Base-by-base conservation (phyloP, 306 rosid species). In the Casuarina equisetifolia region DNA sequence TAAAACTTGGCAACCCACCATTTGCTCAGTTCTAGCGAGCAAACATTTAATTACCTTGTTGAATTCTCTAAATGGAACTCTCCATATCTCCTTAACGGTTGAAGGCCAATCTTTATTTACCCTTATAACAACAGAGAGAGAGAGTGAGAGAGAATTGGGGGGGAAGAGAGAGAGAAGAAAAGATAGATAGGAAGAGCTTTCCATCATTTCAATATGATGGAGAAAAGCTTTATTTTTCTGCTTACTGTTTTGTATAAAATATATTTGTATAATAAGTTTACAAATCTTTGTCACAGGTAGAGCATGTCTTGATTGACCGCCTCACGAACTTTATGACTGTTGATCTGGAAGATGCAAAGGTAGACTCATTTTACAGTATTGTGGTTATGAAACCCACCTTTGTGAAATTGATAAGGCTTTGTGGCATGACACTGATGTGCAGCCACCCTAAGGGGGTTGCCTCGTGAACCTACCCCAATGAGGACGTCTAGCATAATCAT, bases 291-390 rank as follows among this genome's bases (percentile, higher is more conserved):
- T 78, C 80, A 59, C 80, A 95, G 99, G 99, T 95, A 72, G 99
- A 95, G 86, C 99, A 95, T 77, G 96, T 92, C 52, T 78, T 95
- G 84, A 85, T 86, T 79, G 93, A 95, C 79, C 92, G 99, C 66
- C 76, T 95, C 84, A 76, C 64, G 76, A 86, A 92, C 82, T 95
- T 95, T 83, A 80, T 95, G 83, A 87, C 80, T 25, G 89, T 84
- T 81, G 97, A 95, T 91, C 79, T 95, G 84, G 92, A 83, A 84
- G 92, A 88, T 39, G 96, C 88, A 55, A 89, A 80, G 97, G 99
- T 92, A 77, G 64, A 38, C 71, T 40, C 71, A 82, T 45, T 61
- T 52, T 75, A 55, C 72, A 53, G 55, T 54, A 58, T 11, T 8
- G 54, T 6, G 55, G 36, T n/a, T n/a, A 40, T 53, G 57, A 9